Evolutionary conservation across 2,329 filamentous ascomycete genomes (phyloP), one percentile per base, ranked within the genome.

Genomic region (Pezicula neosporulosa): DNA sequence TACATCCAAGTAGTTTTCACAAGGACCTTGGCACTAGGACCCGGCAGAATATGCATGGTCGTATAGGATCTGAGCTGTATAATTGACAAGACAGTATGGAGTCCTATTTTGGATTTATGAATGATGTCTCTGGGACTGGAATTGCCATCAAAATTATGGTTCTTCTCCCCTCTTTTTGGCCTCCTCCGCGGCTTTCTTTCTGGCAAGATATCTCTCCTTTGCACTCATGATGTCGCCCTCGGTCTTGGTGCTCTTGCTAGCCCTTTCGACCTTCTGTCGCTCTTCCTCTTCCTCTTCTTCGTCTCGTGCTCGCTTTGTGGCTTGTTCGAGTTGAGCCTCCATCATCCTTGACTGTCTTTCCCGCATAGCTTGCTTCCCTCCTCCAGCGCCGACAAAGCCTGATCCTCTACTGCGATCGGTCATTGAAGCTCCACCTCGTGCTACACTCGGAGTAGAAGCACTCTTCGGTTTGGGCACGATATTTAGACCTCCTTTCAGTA

Each of bases 301-400:
- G 55, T 90, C 86, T 10, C 86, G 73, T 38, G 83, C 81, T 48
- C 89, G 76, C 73, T 93, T 93, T 19, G 86, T 77, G 35, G 83
- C 78, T 63, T 86, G 80, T 61, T 86, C 87, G 15, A 94, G 75
- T 68, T 94, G 89, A 63, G 85, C 81, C 60, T 88, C 89, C 56
- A 94, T 74, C 87, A 93, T 89, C 52, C 82, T 80, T 6, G 85
- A 86, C 71, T 94, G 89, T 38, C 89, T 75, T 66, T 91, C 87
- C 30, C 89, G 76, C 75, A 85, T 83, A 2, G 83, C 87, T 60
- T 86, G 78, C 62, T 84, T 83, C 50, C 77, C 76, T 4, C 78
- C 66, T 9, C 63, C 77, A 13, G 70, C 66, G 6, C 73, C 74
- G 33, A 75, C 70, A 48, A 72, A 69, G 18, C 70, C 71, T 6